Evolutionary conservation across 352 stramenopile species (phyloP).

Genomic region (Globisporangium mamillatum): DNA sequence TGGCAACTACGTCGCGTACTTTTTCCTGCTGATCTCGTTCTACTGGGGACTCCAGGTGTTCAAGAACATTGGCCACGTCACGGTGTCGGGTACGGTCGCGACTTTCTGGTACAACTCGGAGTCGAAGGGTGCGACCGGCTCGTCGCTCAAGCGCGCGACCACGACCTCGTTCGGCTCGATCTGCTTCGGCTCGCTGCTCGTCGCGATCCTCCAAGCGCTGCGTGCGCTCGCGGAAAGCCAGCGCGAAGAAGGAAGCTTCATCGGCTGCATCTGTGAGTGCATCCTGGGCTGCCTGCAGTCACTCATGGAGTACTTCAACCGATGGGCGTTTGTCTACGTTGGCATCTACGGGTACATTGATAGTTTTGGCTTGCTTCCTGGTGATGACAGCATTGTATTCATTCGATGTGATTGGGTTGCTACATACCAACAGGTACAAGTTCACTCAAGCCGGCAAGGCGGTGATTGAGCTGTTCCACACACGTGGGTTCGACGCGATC

Average conservation of each 20-base stretch:
- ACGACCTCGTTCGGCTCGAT: conserved; percentile 96
- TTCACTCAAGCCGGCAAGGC: conserved; percentile 92
- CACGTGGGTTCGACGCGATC: conserved; percentile 93
- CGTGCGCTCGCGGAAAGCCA: conserved; percentile 74
- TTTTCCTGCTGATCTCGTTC: conserved; percentile 91
- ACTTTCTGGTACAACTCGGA: conserved; percentile 94
- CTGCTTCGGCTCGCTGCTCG: conserved; percentile 92
- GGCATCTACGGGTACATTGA: conserved; percentile 72
- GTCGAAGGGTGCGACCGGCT: conserved; percentile 77
- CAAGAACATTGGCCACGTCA: conserved; percentile 93
- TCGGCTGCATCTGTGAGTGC: conserved; percentile 82
- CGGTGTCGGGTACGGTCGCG: conserved; percentile 90
- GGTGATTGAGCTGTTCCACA: conserved; percentile 91
- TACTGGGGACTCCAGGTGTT: conserved; percentile 93
- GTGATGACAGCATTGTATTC: background rate
- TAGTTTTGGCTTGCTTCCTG: background rate
- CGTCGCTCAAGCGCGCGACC: conserved; percentile 77
- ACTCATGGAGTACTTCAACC: conserved; percentile 92
- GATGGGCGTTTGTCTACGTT: conserved; percentile 94
- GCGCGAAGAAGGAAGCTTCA: conserved; percentile 61
- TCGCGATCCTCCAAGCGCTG: conserved; percentile 91
- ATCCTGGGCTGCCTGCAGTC: conserved; percentile 80
- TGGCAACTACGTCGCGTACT: conserved; percentile 49
- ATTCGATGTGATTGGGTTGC: background rate
- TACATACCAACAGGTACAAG: conserved; percentile 57